phyloP scores from a whole-genome alignment of 371 early-diverging fungal genomes.

The Lichtheimia hyalospora region DNA sequence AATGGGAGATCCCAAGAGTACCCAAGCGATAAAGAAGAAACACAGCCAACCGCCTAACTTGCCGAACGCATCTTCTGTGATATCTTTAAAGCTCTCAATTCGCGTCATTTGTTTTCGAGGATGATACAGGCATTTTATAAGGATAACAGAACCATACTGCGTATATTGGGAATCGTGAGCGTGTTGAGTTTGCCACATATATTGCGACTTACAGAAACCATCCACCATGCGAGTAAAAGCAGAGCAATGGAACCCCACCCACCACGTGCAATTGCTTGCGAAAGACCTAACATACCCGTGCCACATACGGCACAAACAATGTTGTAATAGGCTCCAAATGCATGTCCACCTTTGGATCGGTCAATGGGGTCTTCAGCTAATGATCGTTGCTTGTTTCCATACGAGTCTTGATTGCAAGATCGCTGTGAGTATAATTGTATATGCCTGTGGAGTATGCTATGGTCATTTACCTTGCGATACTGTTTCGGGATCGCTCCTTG shows the following conservation, averaged over 20 bases:
- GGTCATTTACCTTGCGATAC: too few relatives aligned
- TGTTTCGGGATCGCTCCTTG: too few relatives aligned
- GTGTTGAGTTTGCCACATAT: too few relatives aligned
- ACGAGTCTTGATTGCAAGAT: too few relatives aligned
- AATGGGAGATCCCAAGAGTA: slow-evolving; percentile 51
- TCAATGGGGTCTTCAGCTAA: background rate
- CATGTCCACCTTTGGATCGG: slow-evolving; percentile 12
- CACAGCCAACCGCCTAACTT: slow-evolving; percentile 40
- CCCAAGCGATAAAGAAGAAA: slow-evolving; percentile 60
- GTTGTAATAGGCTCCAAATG: slow-evolving; percentile 53
- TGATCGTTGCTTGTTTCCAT: too few relatives aligned
- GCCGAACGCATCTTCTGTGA: slow-evolving; percentile 41
- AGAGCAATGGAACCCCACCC: slow-evolving; percentile 79
- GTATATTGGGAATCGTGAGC: background rate
- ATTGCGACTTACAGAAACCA: slow-evolving; percentile 55
- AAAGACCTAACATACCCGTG: slow-evolving; percentile 79
- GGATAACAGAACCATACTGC: slow-evolving; percentile 37
- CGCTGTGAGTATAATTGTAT: too few relatives aligned
- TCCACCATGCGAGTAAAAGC: slow-evolving; percentile 69
- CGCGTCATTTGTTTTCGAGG: slow-evolving; percentile 34
- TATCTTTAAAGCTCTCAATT: slow-evolving; percentile 34
- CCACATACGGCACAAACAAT: slow-evolving; percentile 78
- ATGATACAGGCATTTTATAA: slow-evolving; percentile 36
- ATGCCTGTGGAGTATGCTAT: too few relatives aligned
- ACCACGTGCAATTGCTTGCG: slow-evolving; percentile 70